Base-by-base conservation (phyloP, 305 asterid genomes). In the Solanum chacoense region DNA sequence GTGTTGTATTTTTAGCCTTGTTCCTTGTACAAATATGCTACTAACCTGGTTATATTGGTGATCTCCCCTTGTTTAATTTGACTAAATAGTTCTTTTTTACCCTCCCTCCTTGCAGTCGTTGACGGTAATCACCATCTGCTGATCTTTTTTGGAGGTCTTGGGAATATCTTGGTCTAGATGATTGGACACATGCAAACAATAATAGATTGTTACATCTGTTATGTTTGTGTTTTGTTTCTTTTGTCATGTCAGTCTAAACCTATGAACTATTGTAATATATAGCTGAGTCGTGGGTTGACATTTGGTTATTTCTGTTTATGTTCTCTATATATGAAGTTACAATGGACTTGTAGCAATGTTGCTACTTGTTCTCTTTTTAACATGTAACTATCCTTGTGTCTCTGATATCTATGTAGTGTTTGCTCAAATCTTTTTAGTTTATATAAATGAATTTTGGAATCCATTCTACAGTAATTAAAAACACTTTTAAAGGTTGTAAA, bases 101-200 rank as follows among this genome's bases (percentile, higher is more conserved):
- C 67, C 2, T 12, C 37, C 18, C 86, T 29, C 72, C 22, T 50
- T 89, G 92, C 94, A 91, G 95, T 87, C 90, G 87, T 55, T 93
- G 94, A 93, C 8, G 89, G 69, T 28, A 29, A 83, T 83, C 86
- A 83, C 86, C 31, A 83, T 29, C 40, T 83, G 42, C 86, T 31
- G 72, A 55, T 83, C 20, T 81, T 81, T 34, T 81, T 81, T 45
- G 29, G 86, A 29, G 73, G 20, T 83, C 28, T 50, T 29, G 86
- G 86, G 29, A 81, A 18, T 81, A 28, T 83, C 72, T 45, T 18
- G 72, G 36, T 29, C 37, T 45, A 29, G 40, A 42, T 45, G 69
- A 26, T 40, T 59, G 59, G 85, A 38, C 85, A 79, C 31, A 80
- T 80, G 85, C 69, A 28, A 42, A 9, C 86, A 28, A 42, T 28